Conservation (phyloP, 495 filamentous ascomycete genomes). For the Friedmanniomyces simplex region DNA sequence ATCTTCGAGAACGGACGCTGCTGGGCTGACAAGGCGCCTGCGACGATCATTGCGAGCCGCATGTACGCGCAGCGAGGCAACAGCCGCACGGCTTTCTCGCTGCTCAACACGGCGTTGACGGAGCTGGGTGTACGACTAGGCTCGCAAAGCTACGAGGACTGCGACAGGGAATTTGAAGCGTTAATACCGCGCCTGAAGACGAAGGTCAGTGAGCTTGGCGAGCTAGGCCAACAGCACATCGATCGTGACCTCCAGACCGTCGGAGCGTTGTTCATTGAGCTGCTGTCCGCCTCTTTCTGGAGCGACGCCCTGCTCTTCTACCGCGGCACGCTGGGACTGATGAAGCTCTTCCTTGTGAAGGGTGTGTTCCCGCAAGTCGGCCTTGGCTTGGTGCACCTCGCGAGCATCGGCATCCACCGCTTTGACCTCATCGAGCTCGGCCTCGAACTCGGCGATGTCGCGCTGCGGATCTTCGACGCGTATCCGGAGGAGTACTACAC, state of each 20-base stretch:
- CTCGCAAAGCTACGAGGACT: slow-evolving; percentile 58
- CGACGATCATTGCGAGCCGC: slow-evolving; percentile 67
- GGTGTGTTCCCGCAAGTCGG: slow-evolving; percentile 65
- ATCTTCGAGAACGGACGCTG: slow-evolving; percentile 57
- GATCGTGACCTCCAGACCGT: slow-evolving; percentile 53
- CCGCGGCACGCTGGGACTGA: slow-evolving; percentile 58
- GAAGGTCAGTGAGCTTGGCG: slow-evolving; percentile 21
- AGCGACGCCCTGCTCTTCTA: slow-evolving; percentile 66
- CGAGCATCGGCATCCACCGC: slow-evolving; percentile 59
- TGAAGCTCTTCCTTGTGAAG: slow-evolving; percentile 54
- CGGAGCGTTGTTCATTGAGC: slow-evolving; percentile 65
- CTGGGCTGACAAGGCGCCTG: slow-evolving; percentile 63
- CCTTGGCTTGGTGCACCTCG: slow-evolving; percentile 64
- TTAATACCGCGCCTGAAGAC: slow-evolving; percentile 48
- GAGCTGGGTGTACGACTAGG: slow-evolving; percentile 58
- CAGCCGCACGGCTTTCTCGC: slow-evolving; percentile 52
- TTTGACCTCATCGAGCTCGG: slow-evolving; percentile 65
- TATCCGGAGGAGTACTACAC: slow-evolving; percentile 57
- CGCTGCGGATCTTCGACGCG: slow-evolving; percentile 54
- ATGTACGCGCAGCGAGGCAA: slow-evolving; percentile 65
- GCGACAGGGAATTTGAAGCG: slow-evolving; percentile 58
- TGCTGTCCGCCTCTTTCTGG: slow-evolving; percentile 76
- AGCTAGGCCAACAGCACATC: not conserved
- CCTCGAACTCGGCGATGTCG: slow-evolving; percentile 50
- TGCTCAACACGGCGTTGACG: slow-evolving; percentile 54